Conservation (phyloP, 2,329 filamentous ascomycete genomes). For the Nectriaceae sp. region DNA sequence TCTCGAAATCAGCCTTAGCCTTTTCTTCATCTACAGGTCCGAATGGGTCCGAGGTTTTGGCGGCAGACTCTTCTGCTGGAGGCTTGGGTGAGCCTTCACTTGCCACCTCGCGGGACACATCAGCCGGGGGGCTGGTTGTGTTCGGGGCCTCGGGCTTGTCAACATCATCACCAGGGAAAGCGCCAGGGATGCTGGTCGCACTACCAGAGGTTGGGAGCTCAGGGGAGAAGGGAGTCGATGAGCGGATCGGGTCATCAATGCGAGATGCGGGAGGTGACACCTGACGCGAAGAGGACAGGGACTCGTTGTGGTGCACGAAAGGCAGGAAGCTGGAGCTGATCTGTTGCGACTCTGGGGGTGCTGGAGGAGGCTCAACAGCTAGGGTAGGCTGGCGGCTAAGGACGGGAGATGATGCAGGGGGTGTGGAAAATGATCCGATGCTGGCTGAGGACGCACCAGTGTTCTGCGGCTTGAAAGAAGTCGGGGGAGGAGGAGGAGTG, state of each 20-base stretch:
- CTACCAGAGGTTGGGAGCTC: slow-evolving; percentile 21
- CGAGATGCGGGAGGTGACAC: slow-evolving; percentile 68
- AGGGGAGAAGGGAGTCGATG: slow-evolving; percentile 28
- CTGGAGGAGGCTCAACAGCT: slow-evolving; percentile 52
- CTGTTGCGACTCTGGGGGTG: slow-evolving; percentile 73
- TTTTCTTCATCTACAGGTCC: slow-evolving; percentile 54
- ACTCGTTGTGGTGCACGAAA: slow-evolving; percentile 66
- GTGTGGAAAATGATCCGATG: slow-evolving; percentile 52
- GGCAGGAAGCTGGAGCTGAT: slow-evolving; percentile 77
- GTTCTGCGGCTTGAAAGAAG: slow-evolving; percentile 52
- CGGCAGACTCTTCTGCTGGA: slow-evolving; percentile 16
- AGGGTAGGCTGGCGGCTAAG: slow-evolving; percentile 63
- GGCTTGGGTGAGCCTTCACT: slow-evolving; percentile 22
- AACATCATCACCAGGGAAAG: slow-evolving; percentile 40
- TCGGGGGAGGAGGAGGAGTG: slow-evolving; percentile 44
- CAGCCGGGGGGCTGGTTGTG: slow-evolving; percentile 36
- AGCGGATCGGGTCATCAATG: slow-evolving; percentile 51
- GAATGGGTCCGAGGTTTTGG: slow-evolving; percentile 50
- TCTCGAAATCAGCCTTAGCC: slow-evolving; percentile 81
- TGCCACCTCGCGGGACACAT: slow-evolving; percentile 17
- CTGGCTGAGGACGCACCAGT: slow-evolving; percentile 59
- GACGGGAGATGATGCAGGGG: slow-evolving; percentile 62
- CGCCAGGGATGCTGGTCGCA: slow-evolving; percentile 27
- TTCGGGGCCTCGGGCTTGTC: slow-evolving; percentile 32
- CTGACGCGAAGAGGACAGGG: slow-evolving; percentile 75